phyloP scores from a whole-genome alignment of 139 green algal species.

The Coelastrella sp. region DNA sequence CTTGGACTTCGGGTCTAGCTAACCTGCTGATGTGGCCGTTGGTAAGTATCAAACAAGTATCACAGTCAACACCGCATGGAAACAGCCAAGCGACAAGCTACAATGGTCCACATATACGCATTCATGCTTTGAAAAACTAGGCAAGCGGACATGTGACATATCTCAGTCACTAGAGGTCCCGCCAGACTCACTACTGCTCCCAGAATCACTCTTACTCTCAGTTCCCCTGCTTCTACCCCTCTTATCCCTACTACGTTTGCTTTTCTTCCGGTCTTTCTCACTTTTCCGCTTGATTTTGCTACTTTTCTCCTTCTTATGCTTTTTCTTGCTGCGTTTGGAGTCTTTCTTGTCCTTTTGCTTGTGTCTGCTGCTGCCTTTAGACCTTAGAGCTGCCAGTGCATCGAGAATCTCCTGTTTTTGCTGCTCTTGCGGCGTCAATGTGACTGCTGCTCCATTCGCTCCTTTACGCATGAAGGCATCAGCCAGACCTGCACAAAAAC shows the following conservation, averaged over 20 bases:
- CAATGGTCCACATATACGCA: no score
- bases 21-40: no score
- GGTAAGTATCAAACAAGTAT: no score
- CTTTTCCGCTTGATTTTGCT: neutral
- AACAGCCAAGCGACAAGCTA: no score
- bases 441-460: constrained; percentile 18
- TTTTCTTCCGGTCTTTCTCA: neutral
- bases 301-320: constrained; percentile 49
- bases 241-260: neutral
- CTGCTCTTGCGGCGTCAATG: constrained; percentile 30
- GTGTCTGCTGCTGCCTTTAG: constrained; percentile 52
- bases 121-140: no score
- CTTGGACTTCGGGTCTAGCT: no score
- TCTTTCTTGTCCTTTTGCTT: constrained; percentile 42
- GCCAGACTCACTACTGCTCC: neutral
- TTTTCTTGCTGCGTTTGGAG: constrained; percentile 41
- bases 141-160: neutral
- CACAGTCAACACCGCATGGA: no score
- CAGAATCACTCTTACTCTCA: neutral
- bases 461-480: constrained; percentile 62
- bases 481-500: constrained; percentile 49
- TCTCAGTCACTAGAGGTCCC: neutral
- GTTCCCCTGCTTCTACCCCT: neutral
- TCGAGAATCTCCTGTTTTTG: constrained; percentile 38
- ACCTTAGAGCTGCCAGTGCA: constrained; percentile 51